phyloP scores from a whole-genome alignment of 2,329 filamentous ascomycete species.

The Cordyceps cateniannulata region DNA sequence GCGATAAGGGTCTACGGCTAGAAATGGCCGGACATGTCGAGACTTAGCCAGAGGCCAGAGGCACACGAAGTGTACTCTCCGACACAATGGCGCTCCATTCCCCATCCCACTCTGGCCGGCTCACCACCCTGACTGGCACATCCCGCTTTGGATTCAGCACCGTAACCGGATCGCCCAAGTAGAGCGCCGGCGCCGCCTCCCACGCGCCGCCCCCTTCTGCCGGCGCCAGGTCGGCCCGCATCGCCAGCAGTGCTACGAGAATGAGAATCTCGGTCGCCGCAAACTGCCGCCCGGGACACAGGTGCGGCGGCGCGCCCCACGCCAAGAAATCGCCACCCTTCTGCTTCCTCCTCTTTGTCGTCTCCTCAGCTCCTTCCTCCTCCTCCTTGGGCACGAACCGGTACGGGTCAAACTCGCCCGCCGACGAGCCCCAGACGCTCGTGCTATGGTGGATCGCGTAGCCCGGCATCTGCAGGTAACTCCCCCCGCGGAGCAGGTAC shows the following conservation, averaged over 20 bases:
- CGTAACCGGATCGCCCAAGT: background rate
- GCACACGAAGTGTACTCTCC: background rate
- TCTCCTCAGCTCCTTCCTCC: background rate
- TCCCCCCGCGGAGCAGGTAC: conserved; percentile 30
- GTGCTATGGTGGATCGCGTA: conserved; percentile 24
- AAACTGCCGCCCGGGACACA: conserved; percentile 25
- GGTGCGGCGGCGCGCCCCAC: conserved; percentile 24
- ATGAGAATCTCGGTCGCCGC: conserved; percentile 23
- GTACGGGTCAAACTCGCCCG: conserved; percentile 24
- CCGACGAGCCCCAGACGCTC: conserved; percentile 27
- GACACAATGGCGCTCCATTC: background rate
- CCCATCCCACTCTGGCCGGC: background rate
- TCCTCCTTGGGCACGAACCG: conserved; percentile 19
- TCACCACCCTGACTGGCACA: background rate
- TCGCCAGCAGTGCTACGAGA: conserved; percentile 15
- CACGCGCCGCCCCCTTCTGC: background rate
- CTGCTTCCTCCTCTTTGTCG: too few species aligned
- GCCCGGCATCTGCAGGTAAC: conserved; percentile 28
- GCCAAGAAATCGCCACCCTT: conserved; percentile 14
- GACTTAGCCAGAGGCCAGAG: too few species aligned
- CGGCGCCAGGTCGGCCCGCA: conserved; percentile 14
- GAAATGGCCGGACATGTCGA: too few species aligned
- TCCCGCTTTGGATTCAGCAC: conserved; percentile 1
- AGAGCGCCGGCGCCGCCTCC: background rate
- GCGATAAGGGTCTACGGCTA: too few species aligned